Conservation (phyloP, 2,329 filamentous ascomycete species). For the Fusarium aywerte region DNA sequence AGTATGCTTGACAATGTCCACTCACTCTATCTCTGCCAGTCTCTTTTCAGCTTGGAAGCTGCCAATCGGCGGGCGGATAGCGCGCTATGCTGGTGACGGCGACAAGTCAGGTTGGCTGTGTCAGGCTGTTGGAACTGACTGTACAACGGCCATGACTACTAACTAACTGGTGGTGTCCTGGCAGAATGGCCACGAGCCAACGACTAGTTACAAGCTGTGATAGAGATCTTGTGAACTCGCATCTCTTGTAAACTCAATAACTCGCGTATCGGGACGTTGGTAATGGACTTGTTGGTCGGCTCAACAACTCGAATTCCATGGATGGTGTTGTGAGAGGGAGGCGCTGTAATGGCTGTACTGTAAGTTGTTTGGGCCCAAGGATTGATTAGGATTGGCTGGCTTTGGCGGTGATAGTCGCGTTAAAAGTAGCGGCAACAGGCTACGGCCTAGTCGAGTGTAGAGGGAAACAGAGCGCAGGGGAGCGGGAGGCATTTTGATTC, state of each 20-base stretch:
- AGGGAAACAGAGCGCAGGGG: conserved; percentile 17
- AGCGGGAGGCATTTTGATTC: conserved; percentile 35
- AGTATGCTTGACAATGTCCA: conserved; percentile 40
- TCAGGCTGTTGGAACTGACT: conserved; percentile 18
- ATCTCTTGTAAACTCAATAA: conserved; percentile 8
- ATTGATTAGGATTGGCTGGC: conserved; percentile 40
- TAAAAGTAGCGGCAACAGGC: conserved; percentile 44
- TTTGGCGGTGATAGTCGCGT: conserved; percentile 39
- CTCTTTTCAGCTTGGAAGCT: conserved; percentile 17
- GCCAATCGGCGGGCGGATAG: conserved; percentile 22
- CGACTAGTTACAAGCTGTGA: conserved; percentile 26
- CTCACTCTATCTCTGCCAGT: conserved; percentile 34
- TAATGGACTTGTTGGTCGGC: conserved; percentile 30
- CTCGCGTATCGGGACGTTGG: conserved; percentile 11
- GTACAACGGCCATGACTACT: conserved; percentile 1
- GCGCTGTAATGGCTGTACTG: conserved; percentile 37
- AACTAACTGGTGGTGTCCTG: conserved; percentile 16
- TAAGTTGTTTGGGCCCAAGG: conserved; percentile 34
- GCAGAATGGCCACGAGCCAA: conserved; percentile 32
- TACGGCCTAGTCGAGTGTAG: conserved; percentile 37
- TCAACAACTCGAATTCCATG: conserved; percentile 22
- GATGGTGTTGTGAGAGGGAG: conserved; percentile 32
- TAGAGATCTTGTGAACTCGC: conserved; percentile 19
- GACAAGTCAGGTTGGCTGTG: conserved; percentile 9
- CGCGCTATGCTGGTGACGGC: conserved; percentile 25